Base-by-base conservation (phyloP, 306 rosid genomes). In the Cercis canadensis region DNA sequence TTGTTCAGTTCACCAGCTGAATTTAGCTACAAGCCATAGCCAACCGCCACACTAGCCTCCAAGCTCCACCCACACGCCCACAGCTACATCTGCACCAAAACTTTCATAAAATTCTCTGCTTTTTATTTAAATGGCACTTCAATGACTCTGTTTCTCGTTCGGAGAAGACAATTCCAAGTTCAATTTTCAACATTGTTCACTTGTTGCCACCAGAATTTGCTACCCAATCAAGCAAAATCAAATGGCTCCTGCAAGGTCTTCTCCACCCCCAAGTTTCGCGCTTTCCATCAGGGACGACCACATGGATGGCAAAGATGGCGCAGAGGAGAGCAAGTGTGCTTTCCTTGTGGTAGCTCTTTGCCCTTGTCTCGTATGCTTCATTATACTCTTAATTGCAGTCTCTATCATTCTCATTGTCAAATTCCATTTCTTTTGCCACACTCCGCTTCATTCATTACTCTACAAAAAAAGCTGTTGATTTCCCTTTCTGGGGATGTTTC, bases 301-400 rank as follows among this genome's bases (percentile, higher is more conserved):
- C 11, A 56, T 56, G 79, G 80, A 83, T 40, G 46, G 52, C 75
- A 88, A 83, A 74, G 60, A 81, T 17, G 59, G 46, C 3, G 50
- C 9, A 51, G 67, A 19, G 50, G 86, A 89, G 70, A 64, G 80
- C 78, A 90, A 83, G 77, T 80, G 75, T 36, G 74, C 83, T 62
- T 82, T 76, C 83, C 85, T 84, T 11, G 73, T 89, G 74, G 90
- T 94, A 69, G 91, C 92, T 78, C 81, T 90, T 45, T 90, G 92
- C 71, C 98, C 95, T 31, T 90, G 90, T 73, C 84, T 90, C 83
- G 89, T 90, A 39, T 89, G 97, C 82, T 80, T 94, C 76, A 70
- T 90, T 72, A 62, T 89, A 19, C 81, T 90, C 67, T 52, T 90
- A 71, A 74, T 87, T 13, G 74, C 79, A 0, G 68, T 86, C 43